phyloP scores from a whole-genome alignment of 345 rosid genomes.

The Durio zibethinus region DNA sequence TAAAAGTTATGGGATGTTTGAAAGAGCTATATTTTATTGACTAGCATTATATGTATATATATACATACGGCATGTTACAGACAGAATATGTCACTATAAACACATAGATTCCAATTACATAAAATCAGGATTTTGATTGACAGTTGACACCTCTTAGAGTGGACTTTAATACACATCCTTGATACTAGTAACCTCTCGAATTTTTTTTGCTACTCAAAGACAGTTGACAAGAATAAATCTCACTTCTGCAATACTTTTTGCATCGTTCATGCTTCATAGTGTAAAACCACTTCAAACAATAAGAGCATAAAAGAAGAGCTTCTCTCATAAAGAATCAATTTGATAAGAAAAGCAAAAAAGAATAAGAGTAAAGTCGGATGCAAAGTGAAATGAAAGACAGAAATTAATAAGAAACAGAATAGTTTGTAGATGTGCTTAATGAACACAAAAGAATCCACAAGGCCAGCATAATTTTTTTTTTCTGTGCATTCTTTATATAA shows the following conservation, averaged over 20 bases:
- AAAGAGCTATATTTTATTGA: too few species aligned
- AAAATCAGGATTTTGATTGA: too few species aligned
- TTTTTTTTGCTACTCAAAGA: not conserved
- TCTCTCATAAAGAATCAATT: slow-evolving; percentile 16
- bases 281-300: slow-evolving; percentile 16
- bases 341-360: slow-evolving; percentile 23
- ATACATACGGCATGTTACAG: too few species aligned
- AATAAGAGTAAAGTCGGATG: slow-evolving; percentile 35
- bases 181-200: not conserved
- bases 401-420: slow-evolving; percentile 4
- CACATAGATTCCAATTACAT: too few species aligned
- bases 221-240: not conserved
- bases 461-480: slow-evolving; percentile 15
- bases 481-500: slow-evolving; percentile 1
- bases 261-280: slow-evolving; percentile 23
- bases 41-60: too few species aligned
- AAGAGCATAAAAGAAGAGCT: slow-evolving; percentile 11
- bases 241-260: slow-evolving; percentile 16
- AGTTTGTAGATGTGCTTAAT: slow-evolving; percentile 6
- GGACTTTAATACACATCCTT: too few species aligned
- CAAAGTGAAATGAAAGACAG: slow-evolving; percentile 22
- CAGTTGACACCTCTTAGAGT: too few species aligned
- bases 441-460: slow-evolving; percentile 15
- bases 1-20: too few species aligned
- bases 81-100: too few species aligned